phyloP scores from a whole-genome alignment of 768 basidiomycete species.

The Coprinopsis cinerea region DNA sequence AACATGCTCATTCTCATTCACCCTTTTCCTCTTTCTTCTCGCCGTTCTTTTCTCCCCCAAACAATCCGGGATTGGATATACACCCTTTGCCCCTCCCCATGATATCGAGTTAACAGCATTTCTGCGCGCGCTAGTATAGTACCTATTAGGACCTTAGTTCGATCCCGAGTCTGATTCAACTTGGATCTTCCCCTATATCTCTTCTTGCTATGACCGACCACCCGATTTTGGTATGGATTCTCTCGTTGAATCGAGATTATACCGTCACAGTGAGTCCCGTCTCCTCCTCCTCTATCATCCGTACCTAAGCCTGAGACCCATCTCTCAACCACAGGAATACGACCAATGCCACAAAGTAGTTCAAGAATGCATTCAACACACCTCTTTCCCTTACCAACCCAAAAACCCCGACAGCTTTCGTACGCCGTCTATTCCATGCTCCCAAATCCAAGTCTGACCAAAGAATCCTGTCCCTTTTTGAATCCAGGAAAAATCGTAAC shows the following conservation, averaged over 20 bases:
- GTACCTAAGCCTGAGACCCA: neutral
- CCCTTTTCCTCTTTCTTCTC: no score
- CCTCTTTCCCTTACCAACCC: conserved; percentile 48
- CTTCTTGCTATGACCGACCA: conserved; percentile 36
- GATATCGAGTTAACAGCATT: no score
- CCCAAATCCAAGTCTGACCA: conserved; percentile 7
- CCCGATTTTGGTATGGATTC: conserved; percentile 76
- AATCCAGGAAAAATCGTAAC: conserved; percentile 60
- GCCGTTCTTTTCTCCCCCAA: no score
- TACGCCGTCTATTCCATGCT: conserved; percentile 29
- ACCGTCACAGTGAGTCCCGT: conserved; percentile 53
- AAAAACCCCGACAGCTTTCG: conserved; percentile 60
- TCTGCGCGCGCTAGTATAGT: no score
- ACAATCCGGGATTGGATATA: no score
- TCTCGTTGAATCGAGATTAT: conserved; percentile 71
- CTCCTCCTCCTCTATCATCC: conserved; percentile 7
- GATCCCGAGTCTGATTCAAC: no score
- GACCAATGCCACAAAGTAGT: conserved; percentile 61
- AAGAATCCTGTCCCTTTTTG: no score
- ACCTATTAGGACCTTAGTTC: no score
- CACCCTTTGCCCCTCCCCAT: no score
- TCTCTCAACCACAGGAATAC: conserved; percentile 72
- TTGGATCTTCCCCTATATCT: no score
- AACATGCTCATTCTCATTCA: no score
- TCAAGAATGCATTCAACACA: conserved; percentile 53